Evolutionary conservation across 345 rosid genomes (phyloP).

Genomic region (Corchorus olitorius): DNA sequence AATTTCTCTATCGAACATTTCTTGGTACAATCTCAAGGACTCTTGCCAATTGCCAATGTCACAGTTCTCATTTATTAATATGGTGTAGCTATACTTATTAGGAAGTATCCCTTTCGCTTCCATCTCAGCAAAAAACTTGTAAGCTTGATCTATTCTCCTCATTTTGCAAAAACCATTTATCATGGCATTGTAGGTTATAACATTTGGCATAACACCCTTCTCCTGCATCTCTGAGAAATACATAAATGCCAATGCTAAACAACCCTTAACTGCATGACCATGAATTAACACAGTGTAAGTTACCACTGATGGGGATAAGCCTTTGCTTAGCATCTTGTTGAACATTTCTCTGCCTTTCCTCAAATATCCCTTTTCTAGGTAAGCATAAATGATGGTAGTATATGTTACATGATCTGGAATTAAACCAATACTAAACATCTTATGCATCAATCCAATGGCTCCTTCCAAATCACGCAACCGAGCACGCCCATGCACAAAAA

Average conservation of each 20-base stretch:
- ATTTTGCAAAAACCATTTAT: constrained; percentile 63
- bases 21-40: constrained; percentile 62
- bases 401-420: constrained; percentile 67
- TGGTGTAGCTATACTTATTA: constrained; percentile 73
- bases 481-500: constrained; percentile 52
- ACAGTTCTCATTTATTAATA: constrained; percentile 59
- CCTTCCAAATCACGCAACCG: constrained; percentile 49
- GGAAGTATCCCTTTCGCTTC: constrained; percentile 54
- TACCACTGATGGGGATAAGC: constrained; percentile 56
- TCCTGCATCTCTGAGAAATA: constrained; percentile 62
- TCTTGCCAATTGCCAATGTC: constrained; percentile 56
- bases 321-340: constrained; percentile 50
- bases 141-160: constrained; percentile 51
- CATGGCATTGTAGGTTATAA: constrained; percentile 71
- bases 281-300: constrained; percentile 76
- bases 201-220: constrained; percentile 57
- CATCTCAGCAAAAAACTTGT: constrained; percentile 57
- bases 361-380: constrained; percentile 48
- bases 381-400: constrained; percentile 61
- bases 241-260: constrained; percentile 50
- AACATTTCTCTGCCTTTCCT: constrained; percentile 54
- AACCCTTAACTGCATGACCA: constrained; percentile 58
- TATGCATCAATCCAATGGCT: constrained; percentile 47
- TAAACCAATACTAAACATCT: constrained; percentile 49
- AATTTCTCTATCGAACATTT: constrained; percentile 65